These are phyloP conservation scores for Alternaria ethzedia DNA, from an alignment of 2,329 filamentous ascomycete species.

Conservation along the genomic window DNA sequence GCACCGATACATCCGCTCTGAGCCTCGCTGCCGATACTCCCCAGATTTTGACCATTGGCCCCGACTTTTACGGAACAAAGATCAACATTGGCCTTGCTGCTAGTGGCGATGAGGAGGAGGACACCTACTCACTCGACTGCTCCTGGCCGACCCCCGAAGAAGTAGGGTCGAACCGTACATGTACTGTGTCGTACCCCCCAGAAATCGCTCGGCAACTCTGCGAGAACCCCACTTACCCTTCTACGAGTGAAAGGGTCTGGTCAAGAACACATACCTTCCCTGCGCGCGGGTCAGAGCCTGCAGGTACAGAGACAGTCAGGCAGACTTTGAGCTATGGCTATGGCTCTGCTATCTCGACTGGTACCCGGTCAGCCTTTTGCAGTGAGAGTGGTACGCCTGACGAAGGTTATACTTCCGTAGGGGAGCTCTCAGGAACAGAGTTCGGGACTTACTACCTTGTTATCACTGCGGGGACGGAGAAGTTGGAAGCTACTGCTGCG, in stretches of 20 bases:
- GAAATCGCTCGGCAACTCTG: accelerated
- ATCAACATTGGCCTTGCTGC: background rate
- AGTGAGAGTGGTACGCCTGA: background rate
- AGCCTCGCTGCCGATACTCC: accelerated
- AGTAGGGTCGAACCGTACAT: background rate
- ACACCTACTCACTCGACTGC: background rate
- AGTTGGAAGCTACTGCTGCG: background rate
- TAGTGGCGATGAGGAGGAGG: accelerated
- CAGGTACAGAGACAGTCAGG: background rate
- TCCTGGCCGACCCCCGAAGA: background rate
- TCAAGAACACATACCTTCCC: background rate
- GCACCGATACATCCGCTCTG: background rate
- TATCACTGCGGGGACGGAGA: background rate
- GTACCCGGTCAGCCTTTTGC: background rate
- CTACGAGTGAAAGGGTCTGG: accelerated
- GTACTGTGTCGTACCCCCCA: background rate
- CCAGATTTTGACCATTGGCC: background rate
- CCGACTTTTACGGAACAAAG: background rate
- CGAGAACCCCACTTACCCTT: accelerated
- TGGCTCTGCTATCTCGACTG: background rate
- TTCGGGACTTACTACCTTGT: background rate
- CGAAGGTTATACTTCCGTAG: too few species aligned
- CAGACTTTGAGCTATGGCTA: background rate
- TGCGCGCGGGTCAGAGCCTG: background rate
- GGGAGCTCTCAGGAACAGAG: too few species aligned